These are phyloP conservation scores for Exsudoporus frostii DNA, from an alignment of 768 basidiomycete genomes.

Conservation along the genomic window DNA sequence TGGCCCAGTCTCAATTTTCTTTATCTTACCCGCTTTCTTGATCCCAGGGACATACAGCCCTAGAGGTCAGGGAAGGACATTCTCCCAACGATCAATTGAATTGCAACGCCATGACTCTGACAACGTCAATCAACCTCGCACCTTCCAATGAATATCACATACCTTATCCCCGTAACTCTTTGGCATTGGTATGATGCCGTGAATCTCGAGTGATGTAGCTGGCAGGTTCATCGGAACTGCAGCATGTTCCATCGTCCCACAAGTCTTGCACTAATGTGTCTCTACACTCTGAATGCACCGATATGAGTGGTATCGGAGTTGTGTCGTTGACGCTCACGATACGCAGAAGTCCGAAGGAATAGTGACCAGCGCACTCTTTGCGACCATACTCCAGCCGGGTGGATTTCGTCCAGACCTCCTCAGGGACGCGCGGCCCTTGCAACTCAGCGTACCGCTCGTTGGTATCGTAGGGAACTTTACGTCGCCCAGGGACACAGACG, in stretches of 20 bases:
- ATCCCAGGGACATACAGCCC: constrained; percentile 24
- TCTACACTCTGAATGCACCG: background rate
- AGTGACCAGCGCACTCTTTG: constrained; percentile 54
- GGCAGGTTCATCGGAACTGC: constrained; percentile 31
- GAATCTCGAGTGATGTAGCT: constrained; percentile 22
- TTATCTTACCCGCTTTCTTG: constrained; percentile 21
- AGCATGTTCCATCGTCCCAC: constrained; percentile 28
- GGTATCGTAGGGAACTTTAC: constrained; percentile 55
- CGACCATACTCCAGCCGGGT: constrained; percentile 41
- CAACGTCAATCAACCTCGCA: background rate
- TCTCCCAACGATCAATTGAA: constrained; percentile 22
- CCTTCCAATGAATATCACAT: background rate
- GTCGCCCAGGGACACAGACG: constrained; percentile 21
- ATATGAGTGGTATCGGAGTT: background rate
- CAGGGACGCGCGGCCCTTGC: constrained; percentile 37
- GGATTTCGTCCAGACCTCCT: constrained; percentile 41
- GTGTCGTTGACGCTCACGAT: constrained; percentile 48
- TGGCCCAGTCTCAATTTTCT: too few species aligned
- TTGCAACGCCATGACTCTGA: constrained; percentile 12
- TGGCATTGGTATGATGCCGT: constrained; percentile 16
- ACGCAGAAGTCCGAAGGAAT: constrained; percentile 53
- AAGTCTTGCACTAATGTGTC: constrained; percentile 25
- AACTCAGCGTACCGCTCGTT: constrained; percentile 42
- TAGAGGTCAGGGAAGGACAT: background rate
- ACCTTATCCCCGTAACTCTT: constrained; percentile 23